Evolutionary conservation across 2,329 filamentous ascomycete species (phyloP), one percentile per base, ranked within the genome.

Genomic region (Ophiosphaerella korrae): DNA sequence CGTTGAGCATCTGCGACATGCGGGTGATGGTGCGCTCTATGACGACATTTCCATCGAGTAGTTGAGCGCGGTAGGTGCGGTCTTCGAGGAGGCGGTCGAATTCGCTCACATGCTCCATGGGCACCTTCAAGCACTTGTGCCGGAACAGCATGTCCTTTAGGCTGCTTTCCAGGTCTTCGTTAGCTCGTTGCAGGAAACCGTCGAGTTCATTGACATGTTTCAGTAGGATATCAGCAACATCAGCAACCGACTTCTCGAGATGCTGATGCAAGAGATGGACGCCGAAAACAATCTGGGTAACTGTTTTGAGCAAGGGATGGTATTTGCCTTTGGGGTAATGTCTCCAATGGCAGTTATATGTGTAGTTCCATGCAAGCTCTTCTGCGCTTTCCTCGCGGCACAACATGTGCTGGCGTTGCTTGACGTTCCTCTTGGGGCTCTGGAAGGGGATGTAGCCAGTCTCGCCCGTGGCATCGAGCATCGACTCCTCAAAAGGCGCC

Each of bases 171-270:
- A 97, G 86, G 70, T 97, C 93, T 63, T 96, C 92, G 37, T 90
- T 84, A 0, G 90, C 89, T 14, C 89, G 85, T 72, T 96, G 90
- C 31, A 97, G 78, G 66, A 96, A 97, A 64, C 88, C 87, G 73
- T 97, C 94, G 26, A 97, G 85, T 73, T 97, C 93, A 67, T 96
- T 90, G 53, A 97, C 94, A 72, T 97, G 93, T 12, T 85, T 86
- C 68, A 97, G 91, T 48, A 97, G 80, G 45, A 97, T 97, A 58
- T 83, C 86, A 57, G 96, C 87, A 11, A 97, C 93, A 70, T 96
- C 90, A 31, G 86, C 82, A 60, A 96, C 89, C 61, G 90, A 95
- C 74, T 93, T 96, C 45, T 94, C 92, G 71, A 95, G 84, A 53
- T 87, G 86, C 65, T 92, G 87, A 48, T 95, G 84, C 50, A 97